A percentile compares a stretch with the other conserved stretches of the same genome.
These are phyloP conservation scores for Agaricus sinodeliciosus DNA, from an alignment of 768 basidiomycete species.

Conservation along the genomic window DNA sequence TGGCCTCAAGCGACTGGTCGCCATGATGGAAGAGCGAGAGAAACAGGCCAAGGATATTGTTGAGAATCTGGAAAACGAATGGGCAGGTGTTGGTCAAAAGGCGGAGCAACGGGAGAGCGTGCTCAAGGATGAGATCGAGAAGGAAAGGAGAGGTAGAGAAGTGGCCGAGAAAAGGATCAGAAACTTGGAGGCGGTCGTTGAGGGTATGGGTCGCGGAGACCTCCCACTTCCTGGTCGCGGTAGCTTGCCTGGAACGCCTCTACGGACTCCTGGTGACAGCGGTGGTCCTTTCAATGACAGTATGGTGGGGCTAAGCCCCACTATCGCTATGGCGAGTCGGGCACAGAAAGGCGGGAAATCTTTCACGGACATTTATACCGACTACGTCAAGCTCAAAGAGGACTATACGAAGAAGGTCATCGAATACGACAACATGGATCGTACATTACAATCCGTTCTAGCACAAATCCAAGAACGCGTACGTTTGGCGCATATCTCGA, in stretches of 20 bases:
- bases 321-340: conserved; percentile 78
- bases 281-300: conserved; percentile 40
- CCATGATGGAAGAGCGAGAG: conserved; percentile 85
- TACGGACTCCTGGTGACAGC: conserved; percentile 29
- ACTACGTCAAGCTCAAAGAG: conserved; percentile 82
- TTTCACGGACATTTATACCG: conserved; percentile 91
- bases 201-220: conserved; percentile 67
- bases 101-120: conserved; percentile 60
- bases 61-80: conserved; percentile 76
- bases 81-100: conserved; percentile 66
- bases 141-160: conserved; percentile 63
- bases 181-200: conserved; percentile 67
- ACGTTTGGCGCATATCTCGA: conserved; percentile 18
- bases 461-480: conserved; percentile 91
- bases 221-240: conserved; percentile 46
- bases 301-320: conserved; percentile 74
- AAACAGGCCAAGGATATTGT: conserved; percentile 79
- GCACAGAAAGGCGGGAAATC: conserved; percentile 81
- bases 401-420: conserved; percentile 70
- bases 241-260: conserved; percentile 42
- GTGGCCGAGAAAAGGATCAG: conserved; percentile 65
- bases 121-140: conserved; percentile 65
- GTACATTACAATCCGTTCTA: conserved; percentile 71
- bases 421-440: conserved; percentile 83
- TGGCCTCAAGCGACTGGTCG: conserved; percentile 66